Evolutionary conservation across 2,329 filamentous ascomycete genomes (phyloP).

Genomic region (Penicillium hordei): DNA sequence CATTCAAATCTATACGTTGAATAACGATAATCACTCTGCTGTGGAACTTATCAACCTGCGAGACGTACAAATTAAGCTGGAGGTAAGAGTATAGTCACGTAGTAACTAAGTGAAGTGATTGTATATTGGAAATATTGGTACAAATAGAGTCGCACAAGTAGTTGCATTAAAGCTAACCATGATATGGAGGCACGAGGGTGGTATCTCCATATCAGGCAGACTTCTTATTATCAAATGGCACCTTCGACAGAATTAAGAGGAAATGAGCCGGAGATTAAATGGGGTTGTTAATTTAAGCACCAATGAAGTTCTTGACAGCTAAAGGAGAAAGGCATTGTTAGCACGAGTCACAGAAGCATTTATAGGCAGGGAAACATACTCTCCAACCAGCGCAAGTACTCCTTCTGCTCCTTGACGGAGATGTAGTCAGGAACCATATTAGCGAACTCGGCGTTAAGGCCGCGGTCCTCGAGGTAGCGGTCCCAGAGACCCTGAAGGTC

Average conservation of each 20-base stretch:
- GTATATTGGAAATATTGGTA: constrained; percentile 14
- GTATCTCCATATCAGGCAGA: neutral
- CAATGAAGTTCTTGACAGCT: constrained; percentile 83
- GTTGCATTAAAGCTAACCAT: neutral
- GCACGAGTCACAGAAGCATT: neutral
- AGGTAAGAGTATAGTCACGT: neutral
- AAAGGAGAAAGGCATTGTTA: constrained; percentile 3
- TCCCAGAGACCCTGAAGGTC: constrained; percentile 91
- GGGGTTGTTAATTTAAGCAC: constrained; percentile 54
- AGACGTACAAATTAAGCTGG: neutral
- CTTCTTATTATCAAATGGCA: constrained; percentile 1
- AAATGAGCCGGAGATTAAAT: constrained; percentile 36
- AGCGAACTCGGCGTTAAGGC: constrained; percentile 81
- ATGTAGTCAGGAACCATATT: constrained; percentile 95
- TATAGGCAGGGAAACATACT: constrained; percentile 47
- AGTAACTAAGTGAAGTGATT: constrained; percentile 2
- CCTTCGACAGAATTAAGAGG: constrained; percentile 25
- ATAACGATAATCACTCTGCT: neutral
- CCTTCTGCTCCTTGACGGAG: constrained; percentile 96
- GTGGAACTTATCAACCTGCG: neutral
- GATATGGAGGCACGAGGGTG: constrained; percentile 37
- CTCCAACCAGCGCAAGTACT: constrained; percentile 88
- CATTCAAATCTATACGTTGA: neutral
- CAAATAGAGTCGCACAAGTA: constrained; percentile 3
- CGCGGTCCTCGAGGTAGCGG: constrained; percentile 91